Percentiles rank a stretch among this genome's conserved stretches.
Conservation (phyloP, 73 alveolate species). For the Blepharisma japonicum region DNA sequence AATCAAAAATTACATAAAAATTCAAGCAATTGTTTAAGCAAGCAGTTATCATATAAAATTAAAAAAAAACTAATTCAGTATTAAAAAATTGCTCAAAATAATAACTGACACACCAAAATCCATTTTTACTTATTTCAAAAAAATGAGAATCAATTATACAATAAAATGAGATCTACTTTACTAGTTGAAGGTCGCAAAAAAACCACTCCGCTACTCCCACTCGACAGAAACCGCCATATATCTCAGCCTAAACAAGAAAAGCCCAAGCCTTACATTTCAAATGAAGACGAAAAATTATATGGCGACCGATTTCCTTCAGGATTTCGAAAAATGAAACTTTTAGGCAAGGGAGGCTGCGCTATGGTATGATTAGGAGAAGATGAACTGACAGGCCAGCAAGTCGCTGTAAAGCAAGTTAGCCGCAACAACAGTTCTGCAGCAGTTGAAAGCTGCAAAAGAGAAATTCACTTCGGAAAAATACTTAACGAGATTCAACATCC, state of each 20-base stretch:
- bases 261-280: slow-evolving; percentile 34
- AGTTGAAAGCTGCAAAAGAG: slow-evolving; percentile 55
- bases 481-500: slow-evolving; percentile 33
- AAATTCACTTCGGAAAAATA: slow-evolving; percentile 58
- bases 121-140: too few species aligned
- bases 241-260: slow-evolving; percentile 6
- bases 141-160: too few species aligned
- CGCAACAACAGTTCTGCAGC: slow-evolving; percentile 41
- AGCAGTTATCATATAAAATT: too few species aligned
- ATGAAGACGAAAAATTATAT: slow-evolving; percentile 50
- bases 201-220: too few species aligned
- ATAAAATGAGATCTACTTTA: too few species aligned
- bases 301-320: slow-evolving; percentile 62
- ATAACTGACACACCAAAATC: too few species aligned
- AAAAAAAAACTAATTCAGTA: too few species aligned
- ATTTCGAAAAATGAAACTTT: slow-evolving; percentile 42
- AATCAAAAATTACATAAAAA: too few species aligned
- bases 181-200: too few species aligned
- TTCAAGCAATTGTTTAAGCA: too few species aligned
- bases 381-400: slow-evolving; percentile 33
- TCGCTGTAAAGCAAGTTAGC: slow-evolving; percentile 64
- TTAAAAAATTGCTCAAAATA: too few species aligned
- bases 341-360: slow-evolving; percentile 85
- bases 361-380: slow-evolving; percentile 63
- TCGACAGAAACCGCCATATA: background rate